Conservation (phyloP, 2,329 filamentous ascomycete genomes). For the Pseudocercospora eumusae region DNA sequence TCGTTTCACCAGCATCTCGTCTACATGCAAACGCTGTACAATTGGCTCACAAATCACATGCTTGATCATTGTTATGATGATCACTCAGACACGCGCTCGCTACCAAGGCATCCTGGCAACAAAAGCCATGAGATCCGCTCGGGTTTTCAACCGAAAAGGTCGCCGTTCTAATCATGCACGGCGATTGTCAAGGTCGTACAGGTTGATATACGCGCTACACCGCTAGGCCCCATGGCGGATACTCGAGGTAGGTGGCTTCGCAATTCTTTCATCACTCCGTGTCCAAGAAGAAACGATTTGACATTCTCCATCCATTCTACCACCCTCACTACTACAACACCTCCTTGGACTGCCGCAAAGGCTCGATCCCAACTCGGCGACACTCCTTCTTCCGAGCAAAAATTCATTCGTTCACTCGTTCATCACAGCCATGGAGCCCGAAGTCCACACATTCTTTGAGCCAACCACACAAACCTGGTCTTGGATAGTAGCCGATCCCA, state of each 20-base stretch:
- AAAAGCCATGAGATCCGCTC: conserved; percentile 4
- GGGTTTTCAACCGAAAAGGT: not conserved
- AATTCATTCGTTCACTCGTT: not conserved
- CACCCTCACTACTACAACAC: not conserved
- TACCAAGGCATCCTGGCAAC: conserved; percentile 2
- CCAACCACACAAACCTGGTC: conserved; percentile 58
- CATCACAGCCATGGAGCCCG: conserved; percentile 27
- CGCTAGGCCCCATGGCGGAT: not conserved
- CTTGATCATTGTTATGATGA: not conserved
- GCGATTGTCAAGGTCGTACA: conserved; percentile 8
- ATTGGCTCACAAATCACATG: conserved; percentile 3
- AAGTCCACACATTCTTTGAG: conserved; percentile 42
- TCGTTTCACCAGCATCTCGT: not conserved
- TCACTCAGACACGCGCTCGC: not conserved
- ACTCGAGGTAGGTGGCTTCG: conserved; percentile 8
- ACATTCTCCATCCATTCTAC: not conserved
- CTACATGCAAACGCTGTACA: not conserved
- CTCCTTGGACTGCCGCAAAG: not conserved
- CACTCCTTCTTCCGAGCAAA: not conserved
- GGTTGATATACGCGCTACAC: conserved; percentile 8
- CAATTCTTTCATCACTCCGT: conserved; percentile 6
- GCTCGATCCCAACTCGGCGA: not conserved
- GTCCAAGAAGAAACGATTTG: not conserved
- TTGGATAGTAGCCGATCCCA: conserved; percentile 60
- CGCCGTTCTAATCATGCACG: conserved; percentile 3